These are phyloP conservation scores for Phaeosphaeriaceae sp. DNA, from an alignment of 2,329 filamentous ascomycete species.

Conservation along the genomic window DNA sequence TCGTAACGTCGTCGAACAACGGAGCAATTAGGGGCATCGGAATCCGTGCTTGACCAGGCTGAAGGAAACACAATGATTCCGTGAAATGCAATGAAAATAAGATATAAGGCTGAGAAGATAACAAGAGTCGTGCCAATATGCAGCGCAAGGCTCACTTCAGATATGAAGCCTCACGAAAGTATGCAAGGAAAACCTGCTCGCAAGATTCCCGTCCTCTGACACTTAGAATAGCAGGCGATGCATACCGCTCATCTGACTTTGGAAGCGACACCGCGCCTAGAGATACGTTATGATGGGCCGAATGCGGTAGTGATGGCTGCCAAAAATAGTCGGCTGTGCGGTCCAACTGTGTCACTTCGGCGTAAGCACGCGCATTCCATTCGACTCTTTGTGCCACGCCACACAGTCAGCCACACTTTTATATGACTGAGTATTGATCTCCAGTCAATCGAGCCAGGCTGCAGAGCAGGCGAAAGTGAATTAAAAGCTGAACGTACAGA, in stretches of 20 bases:
- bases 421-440: neutral
- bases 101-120: neutral
- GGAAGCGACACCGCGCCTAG: conserved; percentile 5
- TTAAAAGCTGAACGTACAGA: neutral
- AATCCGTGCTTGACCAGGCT: conserved; percentile 3
- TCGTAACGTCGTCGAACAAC: conserved; percentile 43
- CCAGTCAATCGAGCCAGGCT: neutral
- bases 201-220: neutral
- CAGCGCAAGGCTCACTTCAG: neutral
- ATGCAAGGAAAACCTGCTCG: conserved; percentile 3
- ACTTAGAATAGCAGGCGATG: conserved; percentile 23
- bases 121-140: neutral
- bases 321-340: conserved; percentile 23
- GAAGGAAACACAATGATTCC: neutral
- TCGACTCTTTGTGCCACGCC: neutral
- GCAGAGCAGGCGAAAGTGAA: neutral
- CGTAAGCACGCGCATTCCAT: conserved; percentile 13
- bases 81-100: neutral
- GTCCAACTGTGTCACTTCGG: conserved; percentile 15
- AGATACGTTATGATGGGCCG: conserved; percentile 11
- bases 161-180: conserved; percentile 1
- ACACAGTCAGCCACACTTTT: conserved; percentile 3
- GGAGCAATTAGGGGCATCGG: conserved; percentile 33
- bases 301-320: conserved; percentile 14
- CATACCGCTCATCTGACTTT: conserved; percentile 25